Evolutionary conservation across 2,329 filamentous ascomycete genomes (phyloP).

Genomic region (Xylaria arbuscula): DNA sequence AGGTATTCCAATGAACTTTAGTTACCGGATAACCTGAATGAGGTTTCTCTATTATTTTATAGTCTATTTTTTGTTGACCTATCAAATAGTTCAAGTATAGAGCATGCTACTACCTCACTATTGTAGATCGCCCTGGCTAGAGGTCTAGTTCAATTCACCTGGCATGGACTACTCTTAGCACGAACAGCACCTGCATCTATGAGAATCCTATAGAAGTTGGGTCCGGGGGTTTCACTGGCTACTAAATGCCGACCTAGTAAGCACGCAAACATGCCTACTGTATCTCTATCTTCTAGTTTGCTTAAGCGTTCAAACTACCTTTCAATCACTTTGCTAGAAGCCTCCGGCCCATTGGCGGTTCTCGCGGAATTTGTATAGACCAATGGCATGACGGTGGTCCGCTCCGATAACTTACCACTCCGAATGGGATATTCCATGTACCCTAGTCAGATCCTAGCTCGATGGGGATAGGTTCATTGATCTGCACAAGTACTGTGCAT

Average conservation of each 20-base stretch:
- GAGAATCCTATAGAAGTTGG: background rate
- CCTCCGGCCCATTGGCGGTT: background rate
- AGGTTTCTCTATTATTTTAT: conserved; percentile 15
- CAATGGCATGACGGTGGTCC: conserved; percentile 30
- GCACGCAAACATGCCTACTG: background rate
- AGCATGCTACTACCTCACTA: background rate
- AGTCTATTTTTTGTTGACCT: background rate
- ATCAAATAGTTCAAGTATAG: background rate
- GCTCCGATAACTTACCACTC: conserved; percentile 26
- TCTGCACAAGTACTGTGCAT: conserved; percentile 35
- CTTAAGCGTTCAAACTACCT: background rate
- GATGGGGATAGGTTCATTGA: conserved; percentile 23
- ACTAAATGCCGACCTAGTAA: background rate
- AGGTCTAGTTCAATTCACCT: background rate
- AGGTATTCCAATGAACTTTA: background rate
- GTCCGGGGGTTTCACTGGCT: background rate
- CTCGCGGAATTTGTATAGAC: conserved; percentile 5
- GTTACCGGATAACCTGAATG: background rate
- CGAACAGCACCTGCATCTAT: background rate
- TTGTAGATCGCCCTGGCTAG: conserved; percentile 10
- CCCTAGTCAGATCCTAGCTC: conserved; percentile 30
- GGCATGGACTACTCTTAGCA: background rate
- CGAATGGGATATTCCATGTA: conserved; percentile 25
- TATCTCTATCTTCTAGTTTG: background rate
- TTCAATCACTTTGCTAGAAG: background rate